Conservation (phyloP, 495 filamentous ascomycete species). For the Terfezia claveryi region DNA sequence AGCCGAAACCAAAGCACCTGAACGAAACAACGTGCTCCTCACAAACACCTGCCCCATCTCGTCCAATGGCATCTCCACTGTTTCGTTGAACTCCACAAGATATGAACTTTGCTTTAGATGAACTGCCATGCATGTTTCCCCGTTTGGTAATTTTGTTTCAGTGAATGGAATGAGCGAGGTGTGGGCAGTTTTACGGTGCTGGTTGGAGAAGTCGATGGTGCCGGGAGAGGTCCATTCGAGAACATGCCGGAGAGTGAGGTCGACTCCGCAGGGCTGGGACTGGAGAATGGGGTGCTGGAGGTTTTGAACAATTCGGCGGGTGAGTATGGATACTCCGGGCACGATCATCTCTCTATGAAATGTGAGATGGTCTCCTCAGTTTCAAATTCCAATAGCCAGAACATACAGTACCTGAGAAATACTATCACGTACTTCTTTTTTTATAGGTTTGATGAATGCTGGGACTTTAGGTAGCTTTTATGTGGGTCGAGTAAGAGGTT, state of each 20-base stretch:
- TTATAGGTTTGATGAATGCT: too few species aligned
- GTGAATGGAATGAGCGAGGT: conserved; percentile 15
- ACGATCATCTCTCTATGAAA: too few species aligned
- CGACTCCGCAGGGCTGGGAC: conserved; percentile 24
- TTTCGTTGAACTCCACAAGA: conserved; percentile 29
- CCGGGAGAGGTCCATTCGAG: conserved; percentile 22
- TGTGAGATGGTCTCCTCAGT: too few species aligned
- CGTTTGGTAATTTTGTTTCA: background rate
- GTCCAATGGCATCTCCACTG: conserved; percentile 22
- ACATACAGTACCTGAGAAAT: too few species aligned
- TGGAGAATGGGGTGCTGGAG: too few species aligned
- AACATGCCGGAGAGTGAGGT: conserved; percentile 23
- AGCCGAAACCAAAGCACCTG: conserved; percentile 21
- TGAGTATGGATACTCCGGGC: too few species aligned
- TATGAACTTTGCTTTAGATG: conserved; percentile 21
- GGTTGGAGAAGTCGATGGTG: conserved; percentile 27
- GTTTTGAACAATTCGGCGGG: too few species aligned
- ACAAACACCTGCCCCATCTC: conserved; percentile 24
- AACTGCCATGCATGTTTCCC: conserved; percentile 2
- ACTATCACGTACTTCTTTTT: too few species aligned
- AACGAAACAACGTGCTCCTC: conserved; percentile 24
- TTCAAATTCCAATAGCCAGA: too few species aligned
- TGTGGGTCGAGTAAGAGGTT: too few species aligned
- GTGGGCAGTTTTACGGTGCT: conserved; percentile 18
- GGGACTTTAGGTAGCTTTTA: too few species aligned